These are phyloP conservation scores for Coemansia sp. DNA, from an alignment of 192 early-diverging fungal genomes.

Conservation along the genomic window DNA sequence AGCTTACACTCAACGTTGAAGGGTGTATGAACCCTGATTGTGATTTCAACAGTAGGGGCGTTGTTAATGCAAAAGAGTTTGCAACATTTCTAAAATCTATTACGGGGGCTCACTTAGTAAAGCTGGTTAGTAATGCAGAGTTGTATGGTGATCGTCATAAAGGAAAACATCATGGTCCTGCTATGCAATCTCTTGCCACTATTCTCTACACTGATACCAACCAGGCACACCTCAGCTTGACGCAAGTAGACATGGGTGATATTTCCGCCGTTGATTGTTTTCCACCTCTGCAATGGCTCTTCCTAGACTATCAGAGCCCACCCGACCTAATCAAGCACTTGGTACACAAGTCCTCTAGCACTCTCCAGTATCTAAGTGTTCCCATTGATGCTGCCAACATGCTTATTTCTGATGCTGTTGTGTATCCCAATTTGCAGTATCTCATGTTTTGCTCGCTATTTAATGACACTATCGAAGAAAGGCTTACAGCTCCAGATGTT, in stretches of 20 bases:
- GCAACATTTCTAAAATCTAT: neutral
- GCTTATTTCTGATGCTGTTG: neutral
- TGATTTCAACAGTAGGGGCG: neutral
- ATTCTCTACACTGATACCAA: no score
- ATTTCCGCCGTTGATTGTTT: neutral
- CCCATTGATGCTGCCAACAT: no score
- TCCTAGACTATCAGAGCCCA: neutral
- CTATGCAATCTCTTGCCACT: no score
- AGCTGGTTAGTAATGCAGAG: neutral
- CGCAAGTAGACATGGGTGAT: neutral
- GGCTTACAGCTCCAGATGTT: neutral
- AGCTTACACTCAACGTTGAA: neutral
- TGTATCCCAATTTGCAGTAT: neutral
- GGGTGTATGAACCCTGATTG: neutral
- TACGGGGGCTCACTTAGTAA: neutral
- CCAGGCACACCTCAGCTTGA: no score
- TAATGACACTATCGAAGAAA: neutral
- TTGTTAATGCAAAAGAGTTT: neutral
- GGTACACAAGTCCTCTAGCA: neutral
- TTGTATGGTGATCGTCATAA: neutral
- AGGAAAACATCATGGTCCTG: neutral
- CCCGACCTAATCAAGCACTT: neutral
- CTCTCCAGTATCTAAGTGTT: neutral
- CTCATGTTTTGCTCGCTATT: neutral
- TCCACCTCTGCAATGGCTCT: neutral